Conservation (phyloP, 2,329 filamentous ascomycete genomes). For the Huntiella abstrusa region DNA sequence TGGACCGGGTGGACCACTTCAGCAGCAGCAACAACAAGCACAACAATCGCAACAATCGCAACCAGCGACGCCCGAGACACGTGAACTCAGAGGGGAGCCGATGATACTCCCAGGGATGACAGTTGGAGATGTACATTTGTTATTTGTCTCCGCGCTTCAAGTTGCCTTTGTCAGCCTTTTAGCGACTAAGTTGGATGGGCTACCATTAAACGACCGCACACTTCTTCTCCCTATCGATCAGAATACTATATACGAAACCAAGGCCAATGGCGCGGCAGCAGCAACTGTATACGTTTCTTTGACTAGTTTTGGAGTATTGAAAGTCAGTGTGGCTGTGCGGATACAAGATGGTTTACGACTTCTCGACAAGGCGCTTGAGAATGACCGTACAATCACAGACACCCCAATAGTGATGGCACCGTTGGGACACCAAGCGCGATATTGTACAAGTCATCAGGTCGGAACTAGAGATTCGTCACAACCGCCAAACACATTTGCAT, state of each 20-base stretch:
- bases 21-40: neutral
- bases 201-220: constrained; percentile 9
- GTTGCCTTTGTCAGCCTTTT: constrained; percentile 2
- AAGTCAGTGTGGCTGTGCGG: constrained; percentile 30
- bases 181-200: constrained; percentile 1
- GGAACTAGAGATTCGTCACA: constrained; percentile 4
- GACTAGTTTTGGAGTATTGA: constrained; percentile 34
- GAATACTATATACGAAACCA: constrained; percentile 16
- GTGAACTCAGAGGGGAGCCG: too few relatives aligned
- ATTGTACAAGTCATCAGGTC: constrained; percentile 2
- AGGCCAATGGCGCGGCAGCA: constrained; percentile 19
- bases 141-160: constrained; percentile 9
- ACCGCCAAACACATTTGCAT: constrained; percentile 16
- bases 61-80: too few relatives aligned
- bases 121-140: constrained; percentile 3
- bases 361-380: constrained; percentile 24
- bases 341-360: constrained; percentile 28
- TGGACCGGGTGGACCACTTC: neutral
- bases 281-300: constrained; percentile 35
- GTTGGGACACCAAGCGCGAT: constrained; percentile 21
- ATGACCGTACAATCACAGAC: constrained; percentile 23
- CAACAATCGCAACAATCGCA: neutral
- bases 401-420: constrained; percentile 34
- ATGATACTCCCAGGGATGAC: neutral
- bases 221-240: constrained; percentile 15